Conservation (phyloP, 2,329 filamentous ascomycete genomes). For the Coniochaeta prunicola region DNA sequence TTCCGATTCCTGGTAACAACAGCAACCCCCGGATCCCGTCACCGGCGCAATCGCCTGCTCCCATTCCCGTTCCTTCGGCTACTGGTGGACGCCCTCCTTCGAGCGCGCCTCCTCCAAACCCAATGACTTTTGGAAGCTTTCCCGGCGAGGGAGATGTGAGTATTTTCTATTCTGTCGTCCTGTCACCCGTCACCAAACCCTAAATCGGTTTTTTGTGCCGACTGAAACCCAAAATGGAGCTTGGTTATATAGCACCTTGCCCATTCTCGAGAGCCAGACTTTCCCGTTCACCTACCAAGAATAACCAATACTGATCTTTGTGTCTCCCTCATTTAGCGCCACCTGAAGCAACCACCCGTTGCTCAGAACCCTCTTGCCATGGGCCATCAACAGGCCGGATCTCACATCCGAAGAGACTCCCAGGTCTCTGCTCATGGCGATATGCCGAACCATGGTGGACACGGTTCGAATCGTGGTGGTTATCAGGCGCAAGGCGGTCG, state of each 20-base stretch:
- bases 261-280: background rate
- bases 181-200: background rate
- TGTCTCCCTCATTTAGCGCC: slow-evolving; percentile 40
- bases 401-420: slow-evolving; percentile 79
- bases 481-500: slow-evolving; percentile 41
- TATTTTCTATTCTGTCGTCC: slow-evolving; percentile 15
- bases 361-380: slow-evolving; percentile 54
- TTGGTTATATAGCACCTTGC: background rate
- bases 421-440: slow-evolving; percentile 76
- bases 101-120: slow-evolving; percentile 53
- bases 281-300: background rate
- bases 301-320: slow-evolving; percentile 11
- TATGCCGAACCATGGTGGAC: slow-evolving; percentile 54
- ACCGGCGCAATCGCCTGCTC: slow-evolving; percentile 82
- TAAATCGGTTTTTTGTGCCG: too few species aligned
- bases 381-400: slow-evolving; percentile 36
- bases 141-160: slow-evolving; percentile 75
- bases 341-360: slow-evolving; percentile 59
- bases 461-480: slow-evolving; percentile 51
- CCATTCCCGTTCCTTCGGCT: slow-evolving; percentile 87
- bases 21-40: slow-evolving; percentile 62
- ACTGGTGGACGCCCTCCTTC: slow-evolving; percentile 73
- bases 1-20: slow-evolving; percentile 54
- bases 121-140: slow-evolving; percentile 78
- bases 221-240: background rate